These are phyloP conservation scores for Beauveria australis DNA, from an alignment of 2,329 filamentous ascomycete genomes.

Conservation along the genomic window DNA sequence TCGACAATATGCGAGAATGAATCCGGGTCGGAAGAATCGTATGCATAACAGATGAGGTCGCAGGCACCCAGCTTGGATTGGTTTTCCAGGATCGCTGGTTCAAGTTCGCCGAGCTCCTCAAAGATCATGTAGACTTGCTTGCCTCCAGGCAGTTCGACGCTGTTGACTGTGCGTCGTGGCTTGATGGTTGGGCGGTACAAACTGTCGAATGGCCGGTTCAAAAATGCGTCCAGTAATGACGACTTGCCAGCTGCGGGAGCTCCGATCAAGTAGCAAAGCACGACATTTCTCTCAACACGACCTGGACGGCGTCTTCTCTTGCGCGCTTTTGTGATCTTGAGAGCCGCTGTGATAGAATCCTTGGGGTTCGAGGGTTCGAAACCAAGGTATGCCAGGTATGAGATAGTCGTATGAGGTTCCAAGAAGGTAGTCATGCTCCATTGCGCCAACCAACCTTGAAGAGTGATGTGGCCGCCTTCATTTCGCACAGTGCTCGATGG, in stretches of 20 bases:
- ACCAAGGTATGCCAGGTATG: constrained; percentile 91
- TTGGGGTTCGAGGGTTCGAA: constrained; percentile 77
- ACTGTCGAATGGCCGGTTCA: constrained; percentile 76
- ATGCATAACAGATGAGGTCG: constrained; percentile 89
- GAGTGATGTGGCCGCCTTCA: constrained; percentile 87
- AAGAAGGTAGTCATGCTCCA: constrained; percentile 99
- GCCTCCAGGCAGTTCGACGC: constrained; percentile 87
- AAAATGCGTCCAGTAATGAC: constrained; percentile 79
- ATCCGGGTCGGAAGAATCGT: constrained; percentile 94
- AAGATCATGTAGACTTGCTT: constrained; percentile 96
- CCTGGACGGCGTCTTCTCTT: constrained; percentile 76
- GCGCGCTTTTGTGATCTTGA: constrained; percentile 87
- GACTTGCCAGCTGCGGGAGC: constrained; percentile 85
- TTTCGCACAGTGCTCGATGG: constrained; percentile 91
- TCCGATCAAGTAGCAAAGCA: constrained; percentile 86
- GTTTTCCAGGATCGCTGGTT: constrained; percentile 90
- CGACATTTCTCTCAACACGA: constrained; percentile 86
- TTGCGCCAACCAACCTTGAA: constrained; percentile 96
- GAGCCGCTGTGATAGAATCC: constrained; percentile 68
- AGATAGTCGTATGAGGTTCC: constrained; percentile 87
- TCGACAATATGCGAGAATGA: constrained; percentile 88
- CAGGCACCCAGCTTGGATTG: constrained; percentile 82
- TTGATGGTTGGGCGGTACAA: constrained; percentile 93
- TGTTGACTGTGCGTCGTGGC: constrained; percentile 87
- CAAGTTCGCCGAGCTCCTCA: constrained; percentile 90